These are phyloP conservation scores for Medicago truncatula DNA, from an alignment of 306 rosid genomes.

Conservation along the genomic window DNA sequence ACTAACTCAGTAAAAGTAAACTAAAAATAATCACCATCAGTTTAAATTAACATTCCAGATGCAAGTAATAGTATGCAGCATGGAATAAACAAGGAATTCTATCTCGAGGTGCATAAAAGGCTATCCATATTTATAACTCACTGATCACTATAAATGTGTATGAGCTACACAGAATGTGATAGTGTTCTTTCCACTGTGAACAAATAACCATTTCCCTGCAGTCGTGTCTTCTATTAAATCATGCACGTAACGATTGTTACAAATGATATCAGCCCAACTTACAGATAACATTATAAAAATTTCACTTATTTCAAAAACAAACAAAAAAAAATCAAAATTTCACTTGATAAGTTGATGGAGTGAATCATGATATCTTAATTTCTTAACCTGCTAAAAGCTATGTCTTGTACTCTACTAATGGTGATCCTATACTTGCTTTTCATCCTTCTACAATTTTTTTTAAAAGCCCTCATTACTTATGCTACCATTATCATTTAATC, in stretches of 20 bases:
- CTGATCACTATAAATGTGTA: neutral
- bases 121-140: slow-evolving; percentile 15
- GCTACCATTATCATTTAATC: neutral
- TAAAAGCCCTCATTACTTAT: neutral
- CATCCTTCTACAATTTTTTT: neutral
- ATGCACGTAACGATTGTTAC: neutral
- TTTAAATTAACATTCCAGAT: slow-evolving; percentile 14
- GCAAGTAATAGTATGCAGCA: slow-evolving; percentile 33
- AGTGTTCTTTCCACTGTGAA: neutral
- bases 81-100: slow-evolving; percentile 29
- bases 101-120: neutral
- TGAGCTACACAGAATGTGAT: neutral
- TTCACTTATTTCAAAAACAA: neutral
- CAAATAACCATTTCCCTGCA: neutral
- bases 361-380: neutral
- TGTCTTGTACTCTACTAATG: neutral
- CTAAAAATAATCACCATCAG: neutral
- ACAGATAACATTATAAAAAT: neutral
- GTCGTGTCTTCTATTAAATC: neutral
- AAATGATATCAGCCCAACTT: neutral
- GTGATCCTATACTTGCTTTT: neutral
- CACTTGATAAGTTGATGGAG: neutral
- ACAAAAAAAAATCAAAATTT: neutral
- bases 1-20: neutral
- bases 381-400: neutral